phyloP scores from a whole-genome alignment of 768 basidiomycete species.

The Tulasnella calospora region DNA sequence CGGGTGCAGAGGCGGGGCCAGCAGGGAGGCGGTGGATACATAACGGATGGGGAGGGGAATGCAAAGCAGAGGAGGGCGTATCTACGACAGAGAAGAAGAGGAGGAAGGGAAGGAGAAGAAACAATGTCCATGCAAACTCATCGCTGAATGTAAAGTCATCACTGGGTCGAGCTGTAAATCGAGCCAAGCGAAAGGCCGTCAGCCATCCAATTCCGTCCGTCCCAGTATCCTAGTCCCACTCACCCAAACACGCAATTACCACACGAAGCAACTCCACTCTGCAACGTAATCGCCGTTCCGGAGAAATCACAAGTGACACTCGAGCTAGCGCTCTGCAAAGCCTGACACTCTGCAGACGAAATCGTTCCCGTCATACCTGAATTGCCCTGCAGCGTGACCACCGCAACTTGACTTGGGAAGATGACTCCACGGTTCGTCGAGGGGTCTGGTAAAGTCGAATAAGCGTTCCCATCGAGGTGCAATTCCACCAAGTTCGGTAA shows the following conservation, averaged over 20 bases:
- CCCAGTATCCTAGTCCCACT: too few species aligned
- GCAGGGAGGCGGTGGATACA: neutral
- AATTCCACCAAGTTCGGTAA: conserved; percentile 19
- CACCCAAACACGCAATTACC: conserved; percentile 8
- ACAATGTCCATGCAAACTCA: neutral
- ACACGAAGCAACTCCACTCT: neutral
- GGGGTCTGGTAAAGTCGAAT: conserved; percentile 20
- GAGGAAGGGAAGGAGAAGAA: neutral
- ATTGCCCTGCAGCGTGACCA: neutral
- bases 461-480: conserved; percentile 26
- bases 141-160: neutral
- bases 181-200: too few species aligned
- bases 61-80: neutral
- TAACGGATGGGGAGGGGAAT: neutral
- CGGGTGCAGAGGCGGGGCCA: neutral
- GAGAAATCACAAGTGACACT: conserved; percentile 2
- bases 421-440: neutral
- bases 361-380: conserved; percentile 10
- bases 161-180: neutral
- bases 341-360: conserved; percentile 3
- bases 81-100: neutral
- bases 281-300: conserved; percentile 10
- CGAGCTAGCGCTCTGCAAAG: neutral
- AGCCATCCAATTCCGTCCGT: too few species aligned
- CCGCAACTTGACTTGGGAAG: neutral